Percentiles rank a stretch among this genome's conserved stretches.
phyloP scores from a whole-genome alignment of 495 filamentous ascomycete genomes.

The Penicillium pancosmium region DNA sequence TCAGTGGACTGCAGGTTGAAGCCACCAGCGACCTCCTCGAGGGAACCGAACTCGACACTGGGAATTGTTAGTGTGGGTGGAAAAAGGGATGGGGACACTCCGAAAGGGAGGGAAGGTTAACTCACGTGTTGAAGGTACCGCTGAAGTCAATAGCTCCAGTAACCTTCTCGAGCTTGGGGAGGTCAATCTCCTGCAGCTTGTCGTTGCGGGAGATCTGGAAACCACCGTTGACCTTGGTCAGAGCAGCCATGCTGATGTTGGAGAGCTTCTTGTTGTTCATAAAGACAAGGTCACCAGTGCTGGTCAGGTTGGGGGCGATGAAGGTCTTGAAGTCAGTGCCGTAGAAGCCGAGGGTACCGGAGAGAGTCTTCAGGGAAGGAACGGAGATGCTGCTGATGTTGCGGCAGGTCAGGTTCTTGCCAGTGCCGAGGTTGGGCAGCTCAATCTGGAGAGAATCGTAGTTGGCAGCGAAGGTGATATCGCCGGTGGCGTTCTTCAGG shows the following conservation, averaged over 20 bases:
- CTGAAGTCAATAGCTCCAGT: constrained; percentile 86
- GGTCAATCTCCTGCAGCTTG: constrained; percentile 61
- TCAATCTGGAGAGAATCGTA: constrained; percentile 62
- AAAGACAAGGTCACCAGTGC: constrained; percentile 75
- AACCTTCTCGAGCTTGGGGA: constrained; percentile 68
- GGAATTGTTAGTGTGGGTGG: constrained; percentile 13
- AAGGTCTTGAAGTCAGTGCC: constrained; percentile 72
- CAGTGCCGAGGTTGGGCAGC: constrained; percentile 78
- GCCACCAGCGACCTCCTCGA: constrained; percentile 78
- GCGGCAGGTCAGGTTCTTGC: constrained; percentile 83
- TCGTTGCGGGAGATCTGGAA: constrained; percentile 90
- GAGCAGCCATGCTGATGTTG: constrained; percentile 73
- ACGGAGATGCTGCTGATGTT: constrained; percentile 75
- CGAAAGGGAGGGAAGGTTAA: constrained; percentile 16
- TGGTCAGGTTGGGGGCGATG: constrained; percentile 77
- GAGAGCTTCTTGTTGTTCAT: constrained; percentile 72
- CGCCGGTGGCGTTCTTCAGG: constrained; percentile 65
- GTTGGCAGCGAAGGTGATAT: constrained; percentile 63
- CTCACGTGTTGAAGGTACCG: constrained; percentile 83
- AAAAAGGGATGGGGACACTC: neutral
- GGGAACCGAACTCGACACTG: constrained; percentile 69
- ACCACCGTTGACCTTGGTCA: constrained; percentile 73
- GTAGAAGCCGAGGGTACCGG: constrained; percentile 81
- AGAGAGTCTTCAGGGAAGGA: constrained; percentile 76
- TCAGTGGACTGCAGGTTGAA: constrained; percentile 80